Evolutionary conservation across 306 rosid species (phyloP).

Genomic region (Cyclanthera cordifolia): DNA sequence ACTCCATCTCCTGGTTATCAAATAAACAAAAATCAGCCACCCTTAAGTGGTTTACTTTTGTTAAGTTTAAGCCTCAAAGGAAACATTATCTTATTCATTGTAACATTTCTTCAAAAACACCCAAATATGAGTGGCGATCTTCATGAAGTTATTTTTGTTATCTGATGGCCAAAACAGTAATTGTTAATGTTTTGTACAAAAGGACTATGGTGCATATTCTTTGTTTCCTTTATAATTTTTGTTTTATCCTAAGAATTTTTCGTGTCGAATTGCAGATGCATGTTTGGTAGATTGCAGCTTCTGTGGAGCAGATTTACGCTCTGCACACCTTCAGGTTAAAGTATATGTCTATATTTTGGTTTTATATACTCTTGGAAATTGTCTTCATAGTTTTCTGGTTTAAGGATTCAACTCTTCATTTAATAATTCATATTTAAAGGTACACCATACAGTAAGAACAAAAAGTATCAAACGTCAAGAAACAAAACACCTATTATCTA

Average conservation of each 20-base stretch:
- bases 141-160: neutral
- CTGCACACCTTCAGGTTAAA: slow-evolving; percentile 90
- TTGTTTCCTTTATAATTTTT: neutral
- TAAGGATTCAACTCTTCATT: neutral
- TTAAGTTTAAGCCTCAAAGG: too few relatives aligned
- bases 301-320: slow-evolving; percentile 83
- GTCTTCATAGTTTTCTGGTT: neutral
- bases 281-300: slow-evolving; percentile 74
- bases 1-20: too few relatives aligned
- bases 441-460: too few relatives aligned
- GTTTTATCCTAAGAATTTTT: neutral
- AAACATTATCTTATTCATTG: too few relatives aligned
- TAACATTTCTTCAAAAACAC: neutral
- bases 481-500: neutral
- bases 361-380: neutral
- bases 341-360: slow-evolving; percentile 6
- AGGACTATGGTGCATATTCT: neutral
- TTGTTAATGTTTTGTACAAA: neutral
- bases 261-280: slow-evolving; percentile 50
- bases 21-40: too few relatives aligned
- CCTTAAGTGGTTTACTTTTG: neutral
- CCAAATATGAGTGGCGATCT: neutral
- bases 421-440: neutral
- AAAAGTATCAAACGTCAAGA: neutral
- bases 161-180: neutral